These are phyloP conservation scores for Priceomyces castillae DNA, from an alignment of 805 yeast genomes.

Conservation along the genomic window DNA sequence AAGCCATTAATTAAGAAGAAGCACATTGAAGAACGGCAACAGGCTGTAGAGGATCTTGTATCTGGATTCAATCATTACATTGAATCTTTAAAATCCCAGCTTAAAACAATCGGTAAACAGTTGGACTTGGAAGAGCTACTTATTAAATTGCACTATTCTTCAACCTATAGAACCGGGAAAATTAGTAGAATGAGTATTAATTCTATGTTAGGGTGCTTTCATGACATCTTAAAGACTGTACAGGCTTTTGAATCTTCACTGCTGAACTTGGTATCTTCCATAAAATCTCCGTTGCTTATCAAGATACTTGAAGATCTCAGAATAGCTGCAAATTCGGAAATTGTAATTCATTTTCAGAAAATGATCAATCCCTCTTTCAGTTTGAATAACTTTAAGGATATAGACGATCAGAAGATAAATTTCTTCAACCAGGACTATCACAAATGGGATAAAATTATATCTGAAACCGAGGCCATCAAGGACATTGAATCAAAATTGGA, in stretches of 20 bases:
- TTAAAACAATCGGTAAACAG: constrained; percentile 24
- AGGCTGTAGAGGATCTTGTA: constrained; percentile 45
- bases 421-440: constrained; percentile 39
- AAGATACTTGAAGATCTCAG: constrained; percentile 39
- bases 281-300: constrained; percentile 33
- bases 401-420: constrained; percentile 41
- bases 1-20: constrained; percentile 61
- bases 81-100: constrained; percentile 27
- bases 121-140: constrained; percentile 35
- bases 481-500: constrained; percentile 47
- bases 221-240: constrained; percentile 24
- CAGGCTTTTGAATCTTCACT: constrained; percentile 36
- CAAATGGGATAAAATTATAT: constrained; percentile 39
- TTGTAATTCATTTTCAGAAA: constrained; percentile 33
- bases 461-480: constrained; percentile 37
- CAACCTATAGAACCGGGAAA: constrained; percentile 22
- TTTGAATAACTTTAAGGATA: constrained; percentile 44
- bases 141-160: constrained; percentile 39
- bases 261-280: constrained; percentile 21
- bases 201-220: constrained; percentile 27
- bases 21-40: constrained; percentile 57
- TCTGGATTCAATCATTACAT: constrained; percentile 29
- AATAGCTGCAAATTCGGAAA: constrained; percentile 24
- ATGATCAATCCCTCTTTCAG: constrained; percentile 57
- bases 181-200: constrained; percentile 33